Percentiles rank a stretch among this genome's conserved stretches.
Evolutionary conservation across 495 filamentous ascomycete genomes (phyloP).

Genomic region (Symbiotaphrina buchneri): DNA sequence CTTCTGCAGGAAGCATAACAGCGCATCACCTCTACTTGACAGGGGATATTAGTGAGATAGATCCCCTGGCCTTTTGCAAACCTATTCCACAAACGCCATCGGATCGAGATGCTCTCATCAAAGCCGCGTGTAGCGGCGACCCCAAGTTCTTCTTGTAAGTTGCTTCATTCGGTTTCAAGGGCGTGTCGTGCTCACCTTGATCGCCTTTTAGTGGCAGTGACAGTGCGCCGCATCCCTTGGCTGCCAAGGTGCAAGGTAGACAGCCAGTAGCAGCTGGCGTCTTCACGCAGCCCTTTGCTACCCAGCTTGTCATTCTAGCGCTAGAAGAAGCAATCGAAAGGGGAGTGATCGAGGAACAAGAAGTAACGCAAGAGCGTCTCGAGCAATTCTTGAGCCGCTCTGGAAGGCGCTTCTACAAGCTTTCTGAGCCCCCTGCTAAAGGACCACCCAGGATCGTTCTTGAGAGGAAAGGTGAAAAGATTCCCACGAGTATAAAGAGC

Average conservation of each 20-base stretch:
- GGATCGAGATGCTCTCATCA: slow-evolving; percentile 55
- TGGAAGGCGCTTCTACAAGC: no score
- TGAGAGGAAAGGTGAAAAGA: no score
- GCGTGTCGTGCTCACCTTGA: slow-evolving; percentile 2
- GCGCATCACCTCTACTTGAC: slow-evolving; percentile 68
- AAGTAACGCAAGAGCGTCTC: no score
- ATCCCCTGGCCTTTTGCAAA: slow-evolving; percentile 76
- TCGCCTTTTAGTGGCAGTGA: no score
- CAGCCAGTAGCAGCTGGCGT: slow-evolving; percentile 58
- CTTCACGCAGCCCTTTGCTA: slow-evolving; percentile 79
- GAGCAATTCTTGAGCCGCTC: no score
- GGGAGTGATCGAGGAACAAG: slow-evolving; percentile 37
- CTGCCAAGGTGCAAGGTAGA: slow-evolving; percentile 36
- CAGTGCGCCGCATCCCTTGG: slow-evolving; percentile 54
- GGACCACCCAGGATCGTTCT: no score
- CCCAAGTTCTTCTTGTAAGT: slow-evolving; percentile 69
- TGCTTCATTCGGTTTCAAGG: not conserved
- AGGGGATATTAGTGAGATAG: slow-evolving; percentile 50
- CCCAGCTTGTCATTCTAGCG: slow-evolving; percentile 48
- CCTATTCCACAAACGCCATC: slow-evolving; percentile 51
- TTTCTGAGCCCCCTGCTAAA: no score
- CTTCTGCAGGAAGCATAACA: slow-evolving; percentile 43
- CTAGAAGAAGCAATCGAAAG: slow-evolving; percentile 45
- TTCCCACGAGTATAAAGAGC: no score
- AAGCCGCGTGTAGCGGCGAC: slow-evolving; percentile 39